Evolutionary conservation across 192 early-diverging fungal species (phyloP).

Genomic region (Mortierella hygrophila): DNA sequence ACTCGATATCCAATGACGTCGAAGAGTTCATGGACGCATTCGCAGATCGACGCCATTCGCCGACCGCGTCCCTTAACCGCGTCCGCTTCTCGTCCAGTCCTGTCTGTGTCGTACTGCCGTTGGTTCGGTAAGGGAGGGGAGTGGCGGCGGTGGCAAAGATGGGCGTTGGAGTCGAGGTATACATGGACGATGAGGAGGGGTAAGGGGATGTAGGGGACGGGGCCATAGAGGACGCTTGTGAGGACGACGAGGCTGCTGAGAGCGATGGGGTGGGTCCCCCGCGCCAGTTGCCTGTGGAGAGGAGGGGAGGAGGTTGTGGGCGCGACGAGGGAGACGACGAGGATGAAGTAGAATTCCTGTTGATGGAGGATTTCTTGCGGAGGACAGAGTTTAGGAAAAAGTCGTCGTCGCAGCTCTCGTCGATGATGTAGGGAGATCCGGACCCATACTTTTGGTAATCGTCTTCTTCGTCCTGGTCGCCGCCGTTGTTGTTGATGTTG

Average conservation of each 20-base stretch:
- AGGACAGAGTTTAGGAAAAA: slow-evolving; percentile 54
- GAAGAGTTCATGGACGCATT: slow-evolving; percentile 8
- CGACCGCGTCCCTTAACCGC: slow-evolving; percentile 37
- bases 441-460: not conserved
- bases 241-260: slow-evolving; percentile 16
- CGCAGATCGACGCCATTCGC: slow-evolving; percentile 40
- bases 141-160: not conserved
- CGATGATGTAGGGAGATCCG: slow-evolving; percentile 46
- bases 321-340: not conserved
- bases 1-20: not conserved
- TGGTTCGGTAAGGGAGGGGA: not conserved
- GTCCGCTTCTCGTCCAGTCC: slow-evolving; percentile 47
- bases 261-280: not conserved
- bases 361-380: slow-evolving; percentile 15
- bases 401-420: slow-evolving; percentile 52
- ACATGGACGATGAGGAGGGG: not conserved
- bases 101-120: not conserved
- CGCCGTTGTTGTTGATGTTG: not conserved
- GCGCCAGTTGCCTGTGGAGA: not conserved
- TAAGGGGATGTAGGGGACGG: slow-evolving; percentile 32
- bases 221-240: slow-evolving; percentile 7
- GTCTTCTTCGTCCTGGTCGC: not conserved
- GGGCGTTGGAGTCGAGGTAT: not conserved
- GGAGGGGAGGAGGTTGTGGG: not conserved
- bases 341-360: not conserved